Percentiles rank a stretch among this genome's conserved stretches.
phyloP scores from a whole-genome alignment of 2,329 filamentous ascomycete genomes.

The Colletotrichum sp. region DNA sequence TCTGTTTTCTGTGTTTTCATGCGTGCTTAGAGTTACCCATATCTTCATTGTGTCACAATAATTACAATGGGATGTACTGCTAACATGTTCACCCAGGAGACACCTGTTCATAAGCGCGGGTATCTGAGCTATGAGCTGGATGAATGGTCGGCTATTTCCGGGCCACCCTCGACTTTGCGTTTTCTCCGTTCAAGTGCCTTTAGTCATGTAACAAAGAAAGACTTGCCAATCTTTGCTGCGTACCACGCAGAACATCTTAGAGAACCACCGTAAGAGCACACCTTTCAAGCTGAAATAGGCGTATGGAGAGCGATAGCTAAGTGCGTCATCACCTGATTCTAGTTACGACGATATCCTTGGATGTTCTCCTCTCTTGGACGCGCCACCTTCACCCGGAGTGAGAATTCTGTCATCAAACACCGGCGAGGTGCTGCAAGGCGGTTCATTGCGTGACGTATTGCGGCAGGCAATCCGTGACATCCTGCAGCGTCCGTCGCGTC shows the following conservation, averaged over 20 bases:
- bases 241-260: not conserved
- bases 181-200: not conserved
- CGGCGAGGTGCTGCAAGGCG: not conserved
- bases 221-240: not conserved
- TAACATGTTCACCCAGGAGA: not conserved
- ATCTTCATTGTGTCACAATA: not conserved
- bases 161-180: not conserved
- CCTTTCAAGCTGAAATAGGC: not conserved
- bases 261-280: not conserved
- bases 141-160: not conserved
- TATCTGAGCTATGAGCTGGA: not conserved
- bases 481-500: not conserved
- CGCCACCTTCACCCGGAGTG: not conserved
- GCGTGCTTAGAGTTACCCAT: not conserved
- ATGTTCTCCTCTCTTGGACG: not conserved
- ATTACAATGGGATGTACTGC: not conserved
- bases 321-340: not conserved
- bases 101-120: not conserved
- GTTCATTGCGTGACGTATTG: not conserved
- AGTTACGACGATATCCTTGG: not conserved
- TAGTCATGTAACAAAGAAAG: not conserved
- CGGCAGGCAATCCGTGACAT: not conserved
- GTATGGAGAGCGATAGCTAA: not conserved
- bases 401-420: not conserved
- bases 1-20: rapidly evolving